Base-by-base conservation (phyloP, 352 stramenopile species). In the Globisporangium splendens region DNA sequence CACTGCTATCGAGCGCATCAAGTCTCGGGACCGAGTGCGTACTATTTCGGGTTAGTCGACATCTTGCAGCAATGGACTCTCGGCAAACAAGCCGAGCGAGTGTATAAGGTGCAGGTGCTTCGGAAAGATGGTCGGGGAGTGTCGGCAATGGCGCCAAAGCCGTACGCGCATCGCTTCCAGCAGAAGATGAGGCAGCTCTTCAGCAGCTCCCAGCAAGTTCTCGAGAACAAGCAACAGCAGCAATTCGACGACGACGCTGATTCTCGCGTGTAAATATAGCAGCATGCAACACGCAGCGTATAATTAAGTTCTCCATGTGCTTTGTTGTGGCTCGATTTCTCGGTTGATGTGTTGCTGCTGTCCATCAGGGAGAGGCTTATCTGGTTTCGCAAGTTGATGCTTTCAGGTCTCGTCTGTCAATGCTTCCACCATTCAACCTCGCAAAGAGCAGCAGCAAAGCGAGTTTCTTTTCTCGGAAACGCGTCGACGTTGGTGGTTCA, bases 31-130 rank as follows among this genome's bases (percentile, higher is more conserved):
- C 86, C 89, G 17, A 93, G 86, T 58, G 79, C 78, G 54, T 97
- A 96, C 56, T 96, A 95, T 78, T 84, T 97, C 50, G 89, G 89
- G 0, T 66, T 97, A 5, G 92, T 97, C 1, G 89, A 97, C 55
- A 89, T 97, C 13, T 64, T 97, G 46, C 89, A 97, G 69, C 72
- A 86, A 57, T 97, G 86, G 86, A 96, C 85, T 7, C 56, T 93
- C 0, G 39, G 61, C 0, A 97, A 97, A 58, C 78, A 88, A 42
- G 52, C 71, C 5, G 89, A 97, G 65, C 81, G 82, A 49, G 65
- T 80, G 13, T 94, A 94, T 65, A 96, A 96, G 49, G 81, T 94
- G 22, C 70, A 82, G 46, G 69, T 96, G 31, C 69, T 95, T 3
- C 79, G 77, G 13, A 93, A 94, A 44, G 77, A 78, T 0, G 51